These are phyloP conservation scores for Colletotrichum sublineola DNA, from an alignment of 2,329 filamentous ascomycete species.

Conservation along the genomic window DNA sequence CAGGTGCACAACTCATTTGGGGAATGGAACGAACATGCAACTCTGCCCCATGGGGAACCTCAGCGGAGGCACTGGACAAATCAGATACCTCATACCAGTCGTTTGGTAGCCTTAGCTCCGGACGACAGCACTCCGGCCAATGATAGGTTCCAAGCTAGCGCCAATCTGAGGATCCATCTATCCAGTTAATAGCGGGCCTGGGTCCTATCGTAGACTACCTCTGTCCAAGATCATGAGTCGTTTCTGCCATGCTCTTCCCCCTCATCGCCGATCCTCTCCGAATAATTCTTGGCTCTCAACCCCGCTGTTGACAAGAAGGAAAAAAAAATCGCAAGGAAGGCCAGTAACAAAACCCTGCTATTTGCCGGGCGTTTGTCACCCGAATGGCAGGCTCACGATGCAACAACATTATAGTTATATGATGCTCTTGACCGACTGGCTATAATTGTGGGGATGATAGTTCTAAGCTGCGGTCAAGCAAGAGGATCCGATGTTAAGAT, in stretches of 20 bases:
- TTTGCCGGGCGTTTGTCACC: neutral
- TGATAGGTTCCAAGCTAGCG: neutral
- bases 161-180: neutral
- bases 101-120: neutral
- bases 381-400: neutral
- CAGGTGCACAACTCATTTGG: neutral
- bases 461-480: neutral
- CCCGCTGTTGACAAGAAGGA: neutral
- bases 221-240: neutral
- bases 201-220: neutral
- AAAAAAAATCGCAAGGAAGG: neutral
- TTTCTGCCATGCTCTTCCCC: neutral
- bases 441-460: neutral
- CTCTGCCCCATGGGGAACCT: conserved; percentile 6
- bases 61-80: neutral
- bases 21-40: neutral
- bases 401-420: neutral
- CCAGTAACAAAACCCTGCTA: neutral
- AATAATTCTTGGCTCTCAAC: neutral
- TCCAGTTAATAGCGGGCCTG: neutral
- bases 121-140: neutral
- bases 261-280: neutral
- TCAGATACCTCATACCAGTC: neutral
- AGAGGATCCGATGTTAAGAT: neutral
- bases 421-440: neutral